Evolutionary conservation across 2,329 filamentous ascomycete species (phyloP), one percentile per base, ranked within the genome.

Genomic region (Paecilomyces sp.): DNA sequence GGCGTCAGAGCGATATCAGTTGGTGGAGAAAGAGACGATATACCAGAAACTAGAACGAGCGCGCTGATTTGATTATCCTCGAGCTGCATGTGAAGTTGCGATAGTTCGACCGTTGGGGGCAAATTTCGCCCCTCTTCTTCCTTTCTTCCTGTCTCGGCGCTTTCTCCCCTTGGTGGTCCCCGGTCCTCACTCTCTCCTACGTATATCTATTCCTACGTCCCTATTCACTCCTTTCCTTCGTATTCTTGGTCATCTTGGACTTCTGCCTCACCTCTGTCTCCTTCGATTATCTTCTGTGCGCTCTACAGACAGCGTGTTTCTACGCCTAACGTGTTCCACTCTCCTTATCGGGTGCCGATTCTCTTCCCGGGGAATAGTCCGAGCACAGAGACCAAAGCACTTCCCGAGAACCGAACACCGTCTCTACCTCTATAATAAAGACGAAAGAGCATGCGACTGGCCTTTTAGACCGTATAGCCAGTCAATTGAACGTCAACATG

Each of bases 401-500:
- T 53, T 53, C 51, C 51, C 51, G 22, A 15, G 2, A 9, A 53
- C 22, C 28, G 51, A 25, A 24, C 13, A 28, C 12, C 13, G 50
- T 30, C 25, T 53, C 15, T 30, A 53, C 11, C 41, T 3, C 41
- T 47, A 22, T 28, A 47, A 53, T 2, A n/a, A 53, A 25, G 22
- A 53, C 15, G 28, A 25, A 24, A 53, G 24, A 53, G 51, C 51
- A 53, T 25, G 22, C 24, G 12, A 7, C 13, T 53, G 51, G 51
- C 22, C 22, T 53, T 30, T 22, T 53, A 5, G n/a, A 25, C 8
- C n/a, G 11, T 0, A 7, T 6, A 12, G 9, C 18, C 13, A n/a
- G n/a, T 55, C n/a, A 56, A 31, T 31, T 36, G 31, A n/a, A 18
- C 18, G 31, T 60, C 62, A 57, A 54, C 34, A 77, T 77, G 76